phyloP scores from a whole-genome alignment of 1,284 basidiomycete genomes.

The Apiotrichum gamsii region DNA sequence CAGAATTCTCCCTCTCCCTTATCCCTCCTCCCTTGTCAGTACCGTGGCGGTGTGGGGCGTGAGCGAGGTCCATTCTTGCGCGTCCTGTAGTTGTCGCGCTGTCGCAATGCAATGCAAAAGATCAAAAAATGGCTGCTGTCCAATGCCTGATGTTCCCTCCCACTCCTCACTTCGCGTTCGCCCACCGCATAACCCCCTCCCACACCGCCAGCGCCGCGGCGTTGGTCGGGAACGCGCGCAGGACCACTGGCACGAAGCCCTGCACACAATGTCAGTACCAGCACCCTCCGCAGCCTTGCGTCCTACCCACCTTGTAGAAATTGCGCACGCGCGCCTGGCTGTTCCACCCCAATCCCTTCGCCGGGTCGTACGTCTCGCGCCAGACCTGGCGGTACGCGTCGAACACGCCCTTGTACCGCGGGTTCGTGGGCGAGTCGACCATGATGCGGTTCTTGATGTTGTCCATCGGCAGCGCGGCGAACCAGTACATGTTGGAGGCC shows the following conservation, averaged over 20 bases:
- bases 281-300: neutral
- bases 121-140: no score
- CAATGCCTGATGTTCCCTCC: no score
- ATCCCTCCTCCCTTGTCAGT: no score
- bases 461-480: slow-evolving; percentile 41
- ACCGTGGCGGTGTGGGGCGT: no score
- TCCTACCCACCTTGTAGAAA: slow-evolving; percentile 40
- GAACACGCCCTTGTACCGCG: slow-evolving; percentile 35
- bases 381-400: slow-evolving; percentile 40
- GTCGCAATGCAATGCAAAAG: no score
- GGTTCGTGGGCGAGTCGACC: slow-evolving; percentile 41
- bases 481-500: slow-evolving; percentile 46
- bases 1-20: no score
- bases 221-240: slow-evolving; percentile 46
- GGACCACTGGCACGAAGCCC: slow-evolving; percentile 45
- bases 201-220: slow-evolving; percentile 47
- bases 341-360: slow-evolving; percentile 31
- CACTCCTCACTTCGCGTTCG: neutral
- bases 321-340: slow-evolving; percentile 33
- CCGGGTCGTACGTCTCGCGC: slow-evolving; percentile 34
- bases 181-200: slow-evolving; percentile 45
- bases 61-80: no score
- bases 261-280: slow-evolving; percentile 17
- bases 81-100: no score
- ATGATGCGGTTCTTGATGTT: slow-evolving; percentile 48